Evolutionary conservation across 2,329 filamentous ascomycete genomes (phyloP).

Genomic region (Coniochaeta prunicola): DNA sequence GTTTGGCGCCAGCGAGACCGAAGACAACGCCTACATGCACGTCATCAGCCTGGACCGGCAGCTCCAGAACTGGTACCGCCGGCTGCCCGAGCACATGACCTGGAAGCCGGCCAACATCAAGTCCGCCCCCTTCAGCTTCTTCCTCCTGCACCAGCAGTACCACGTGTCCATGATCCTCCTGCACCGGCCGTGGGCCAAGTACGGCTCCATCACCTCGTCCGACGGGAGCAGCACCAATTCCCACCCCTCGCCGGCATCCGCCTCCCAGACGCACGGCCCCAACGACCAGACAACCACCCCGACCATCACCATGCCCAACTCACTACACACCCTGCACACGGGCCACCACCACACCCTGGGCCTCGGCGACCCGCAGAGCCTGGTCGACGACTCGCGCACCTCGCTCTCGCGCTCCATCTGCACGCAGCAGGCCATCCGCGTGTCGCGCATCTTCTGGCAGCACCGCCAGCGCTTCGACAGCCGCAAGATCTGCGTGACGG

Average conservation of each 20-base stretch:
- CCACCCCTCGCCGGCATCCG: constrained; percentile 19
- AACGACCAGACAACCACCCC: not conserved
- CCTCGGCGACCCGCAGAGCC: constrained; percentile 23
- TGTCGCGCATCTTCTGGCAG: constrained; percentile 47
- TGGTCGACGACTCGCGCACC: constrained; percentile 32
- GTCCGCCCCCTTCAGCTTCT: constrained; percentile 42
- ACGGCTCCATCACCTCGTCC: constrained; percentile 28
- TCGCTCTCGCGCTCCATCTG: constrained; percentile 43
- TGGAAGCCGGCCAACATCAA: constrained; percentile 45
- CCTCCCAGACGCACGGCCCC: not conserved
- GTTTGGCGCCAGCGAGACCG: constrained; percentile 22
- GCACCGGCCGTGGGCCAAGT: constrained; percentile 45
- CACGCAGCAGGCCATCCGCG: constrained; percentile 45
- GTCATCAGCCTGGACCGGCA: constrained; percentile 44
- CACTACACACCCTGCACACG: no score
- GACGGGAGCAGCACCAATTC: constrained; percentile 22
- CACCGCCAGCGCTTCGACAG: constrained; percentile 45
- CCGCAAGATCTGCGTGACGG: constrained; percentile 40
- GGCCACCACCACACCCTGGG: constrained; percentile 14
- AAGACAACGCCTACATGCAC: constrained; percentile 40
- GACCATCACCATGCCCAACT: not conserved
- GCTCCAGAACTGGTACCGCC: constrained; percentile 46
- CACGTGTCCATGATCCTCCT: constrained; percentile 45
- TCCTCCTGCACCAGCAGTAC: constrained; percentile 48
- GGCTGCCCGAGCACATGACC: constrained; percentile 37